Evolutionary conservation across 2,329 filamentous ascomycete genomes (phyloP).

Genomic region (Apiospora koreana): DNA sequence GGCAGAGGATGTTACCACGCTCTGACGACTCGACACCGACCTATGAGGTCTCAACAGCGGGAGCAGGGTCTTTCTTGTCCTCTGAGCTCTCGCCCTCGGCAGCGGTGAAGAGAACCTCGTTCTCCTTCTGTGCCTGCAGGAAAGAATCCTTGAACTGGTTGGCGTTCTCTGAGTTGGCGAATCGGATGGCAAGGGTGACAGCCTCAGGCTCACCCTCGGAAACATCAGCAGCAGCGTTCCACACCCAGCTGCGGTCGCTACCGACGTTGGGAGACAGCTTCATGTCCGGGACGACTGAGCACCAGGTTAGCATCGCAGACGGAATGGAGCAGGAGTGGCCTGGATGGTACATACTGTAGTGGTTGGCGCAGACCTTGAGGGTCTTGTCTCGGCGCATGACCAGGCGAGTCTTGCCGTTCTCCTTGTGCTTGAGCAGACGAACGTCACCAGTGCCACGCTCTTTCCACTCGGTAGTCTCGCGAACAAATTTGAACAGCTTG

Average conservation of each 20-base stretch:
- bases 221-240: conserved; percentile 97
- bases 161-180: conserved; percentile 97
- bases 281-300: conserved; percentile 91
- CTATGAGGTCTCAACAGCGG: conserved; percentile 21
- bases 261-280: conserved; percentile 98
- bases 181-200: conserved; percentile 92
- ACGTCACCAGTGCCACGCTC: conserved; percentile 98
- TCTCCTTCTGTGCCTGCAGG: conserved; percentile 94
- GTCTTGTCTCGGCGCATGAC: conserved; percentile 99
- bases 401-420: conserved; percentile 92
- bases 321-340: background rate
- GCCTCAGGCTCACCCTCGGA: conserved; percentile 98
- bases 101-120: conserved; percentile 79
- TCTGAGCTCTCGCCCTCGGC: conserved; percentile 37
- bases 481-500: conserved; percentile 98
- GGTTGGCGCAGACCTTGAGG: conserved; percentile 99
- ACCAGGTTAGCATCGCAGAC: conserved; percentile 7
- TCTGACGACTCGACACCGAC: background rate
- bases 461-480: conserved; percentile 94
- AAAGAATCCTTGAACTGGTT: conserved; percentile 98
- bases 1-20: background rate
- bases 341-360: conserved; percentile 75
- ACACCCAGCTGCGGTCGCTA: conserved; percentile 98
- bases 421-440: conserved; percentile 95
- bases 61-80: conserved; percentile 25